Percentiles rank a stretch among this genome's conserved stretches.
These are phyloP conservation scores for Fusarium zealandicum DNA, from an alignment of 2,329 filamentous ascomycete genomes.

Conservation along the genomic window DNA sequence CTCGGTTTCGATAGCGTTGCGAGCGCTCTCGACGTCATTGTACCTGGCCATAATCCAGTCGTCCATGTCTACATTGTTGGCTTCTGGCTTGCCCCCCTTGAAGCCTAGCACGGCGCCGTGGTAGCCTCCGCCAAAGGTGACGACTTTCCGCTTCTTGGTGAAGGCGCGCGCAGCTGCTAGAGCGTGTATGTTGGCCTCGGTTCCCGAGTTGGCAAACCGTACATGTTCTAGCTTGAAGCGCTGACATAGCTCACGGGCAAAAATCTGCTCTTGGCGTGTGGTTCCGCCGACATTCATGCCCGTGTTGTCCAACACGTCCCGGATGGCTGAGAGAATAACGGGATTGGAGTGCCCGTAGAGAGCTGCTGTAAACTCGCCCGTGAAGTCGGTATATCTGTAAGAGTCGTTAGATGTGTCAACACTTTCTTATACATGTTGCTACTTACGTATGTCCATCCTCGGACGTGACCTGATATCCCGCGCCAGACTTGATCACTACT, in stretches of 20 bases:
- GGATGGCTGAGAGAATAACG: constrained; percentile 57
- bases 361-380: constrained; percentile 69
- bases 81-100: constrained; percentile 42
- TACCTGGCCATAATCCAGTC: constrained; percentile 69
- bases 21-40: constrained; percentile 62
- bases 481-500: constrained; percentile 49
- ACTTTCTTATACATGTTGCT: no score
- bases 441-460: constrained; percentile 50
- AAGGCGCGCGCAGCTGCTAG: constrained; percentile 60
- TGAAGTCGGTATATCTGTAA: constrained; percentile 63
- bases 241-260: constrained; percentile 59
- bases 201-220: constrained; percentile 71
- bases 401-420: not conserved
- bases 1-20: constrained; percentile 50
- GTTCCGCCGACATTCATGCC: constrained; percentile 65
- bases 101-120: constrained; percentile 51
- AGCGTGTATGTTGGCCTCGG: constrained; percentile 69
- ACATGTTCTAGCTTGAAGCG: constrained; percentile 64
- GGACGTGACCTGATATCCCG: constrained; percentile 48
- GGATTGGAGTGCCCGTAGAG: constrained; percentile 71
- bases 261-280: constrained; percentile 57
- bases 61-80: constrained; percentile 57
- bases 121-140: constrained; percentile 57
- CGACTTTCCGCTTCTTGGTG: constrained; percentile 55
- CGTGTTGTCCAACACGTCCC: constrained; percentile 50